Evolutionary conservation across 495 filamentous ascomycete species (phyloP).

Genomic region (Penicillium goetzii): DNA sequence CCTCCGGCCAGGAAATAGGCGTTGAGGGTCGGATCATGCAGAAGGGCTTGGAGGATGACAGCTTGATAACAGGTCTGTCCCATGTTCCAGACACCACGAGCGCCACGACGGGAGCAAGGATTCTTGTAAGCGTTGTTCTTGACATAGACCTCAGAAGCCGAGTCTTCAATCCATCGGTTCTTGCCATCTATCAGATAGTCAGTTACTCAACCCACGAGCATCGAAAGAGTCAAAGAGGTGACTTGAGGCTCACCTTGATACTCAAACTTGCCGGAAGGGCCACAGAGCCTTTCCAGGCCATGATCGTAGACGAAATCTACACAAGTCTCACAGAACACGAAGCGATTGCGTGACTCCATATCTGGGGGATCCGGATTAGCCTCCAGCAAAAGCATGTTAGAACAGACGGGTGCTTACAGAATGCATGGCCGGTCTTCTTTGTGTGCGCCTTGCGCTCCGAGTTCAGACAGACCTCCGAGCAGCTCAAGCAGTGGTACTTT

Average conservation of each 20-base stretch:
- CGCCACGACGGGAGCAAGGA: slow-evolving; percentile 52
- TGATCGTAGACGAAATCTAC: slow-evolving; percentile 88
- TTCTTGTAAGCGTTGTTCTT: slow-evolving; percentile 49
- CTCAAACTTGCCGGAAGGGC: slow-evolving; percentile 33
- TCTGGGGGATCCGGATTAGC: slow-evolving; percentile 53
- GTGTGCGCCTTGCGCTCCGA: slow-evolving; percentile 44
- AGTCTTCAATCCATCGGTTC: slow-evolving; percentile 33
- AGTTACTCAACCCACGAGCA: slow-evolving; percentile 4
- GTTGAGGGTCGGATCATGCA: slow-evolving; percentile 84
- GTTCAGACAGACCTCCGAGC: slow-evolving; percentile 41
- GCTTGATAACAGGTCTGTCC: slow-evolving; percentile 94
- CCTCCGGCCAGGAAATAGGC: slow-evolving; percentile 87
- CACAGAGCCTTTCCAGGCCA: slow-evolving; percentile 69
- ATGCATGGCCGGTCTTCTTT: slow-evolving; percentile 47
- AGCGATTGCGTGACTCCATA: slow-evolving; percentile 77
- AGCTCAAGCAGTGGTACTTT: slow-evolving; percentile 48
- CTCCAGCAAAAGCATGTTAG: background rate
- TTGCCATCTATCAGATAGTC: slow-evolving; percentile 24
- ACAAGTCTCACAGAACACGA: slow-evolving; percentile 81
- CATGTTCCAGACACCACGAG: slow-evolving; percentile 92
- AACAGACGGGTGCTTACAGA: slow-evolving; percentile 37
- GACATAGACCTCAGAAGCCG: slow-evolving; percentile 46
- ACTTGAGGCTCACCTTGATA: slow-evolving; percentile 25
- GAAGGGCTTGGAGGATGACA: slow-evolving; percentile 82
- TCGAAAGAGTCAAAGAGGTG: background rate